Evolutionary conservation across 1,284 basidiomycete genomes (phyloP), one percentile per base, ranked within the genome.

Genomic region (Microbotryomycetes sp.): DNA sequence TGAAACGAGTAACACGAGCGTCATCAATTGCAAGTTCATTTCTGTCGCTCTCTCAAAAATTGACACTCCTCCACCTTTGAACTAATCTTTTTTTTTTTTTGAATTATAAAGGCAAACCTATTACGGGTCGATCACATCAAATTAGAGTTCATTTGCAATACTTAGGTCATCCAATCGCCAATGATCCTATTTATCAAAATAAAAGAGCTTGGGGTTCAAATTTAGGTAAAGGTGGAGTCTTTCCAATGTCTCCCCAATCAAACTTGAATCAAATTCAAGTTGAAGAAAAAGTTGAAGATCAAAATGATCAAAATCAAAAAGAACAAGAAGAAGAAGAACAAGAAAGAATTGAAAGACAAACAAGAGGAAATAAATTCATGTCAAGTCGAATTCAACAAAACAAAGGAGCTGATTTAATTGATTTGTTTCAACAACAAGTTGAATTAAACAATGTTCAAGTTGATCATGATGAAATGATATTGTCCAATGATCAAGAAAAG

Each of bases 111-210:
- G 89, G 89, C 75, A 82, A 82, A 70, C 92, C 92, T 6, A 76
- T 87, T 58, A 94, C 92, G 2, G 92, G 92, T 54, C 80, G 92
- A 68, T 92, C 91, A 2, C 56, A 59, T 47, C 26, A 67, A 49
- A 69, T 62, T 57, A 55, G 62, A 15, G 63, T 64, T 62, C 96
- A 99, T 74, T 82, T 97, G 1, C 96, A 98, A 77, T 97, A 83
- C 74, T 83, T 99, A 53, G 96, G 96, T 1, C 80, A 90, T 73
- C 88, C 96, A 0, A 93, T 99, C 67, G 88, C 90, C 26, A 78
- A 78, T 60, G 77, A 78, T 50, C 76, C 76, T 15, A 74, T 78
- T 52, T 94, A 94, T 74, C 86, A 86, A 15, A 85, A 87, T 62
- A 75, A 79, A 23, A 81, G 81, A 29, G 90, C 94, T 42, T 97